Evolutionary conservation across 495 filamentous ascomycete genomes (phyloP), one percentile per base, ranked within the genome.

Genomic region (Platismatia glauca): DNA sequence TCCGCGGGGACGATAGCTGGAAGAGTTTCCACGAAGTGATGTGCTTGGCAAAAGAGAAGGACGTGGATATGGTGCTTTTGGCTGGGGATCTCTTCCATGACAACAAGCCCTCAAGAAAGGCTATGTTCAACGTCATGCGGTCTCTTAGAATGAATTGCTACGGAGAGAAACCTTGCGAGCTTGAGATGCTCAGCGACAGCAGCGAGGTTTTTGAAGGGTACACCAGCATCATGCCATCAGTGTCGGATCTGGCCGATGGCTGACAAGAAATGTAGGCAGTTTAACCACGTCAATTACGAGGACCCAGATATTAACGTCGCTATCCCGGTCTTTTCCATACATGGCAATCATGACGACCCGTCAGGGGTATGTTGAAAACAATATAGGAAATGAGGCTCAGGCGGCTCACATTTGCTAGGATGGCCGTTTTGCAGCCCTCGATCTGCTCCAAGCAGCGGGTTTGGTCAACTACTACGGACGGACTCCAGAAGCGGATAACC

Each of bases 321-420:
- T 16, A 96, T 97, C 53, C 94, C 94, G 0, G 90, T 99, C 39
- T 99, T 99, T 71, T 95, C 91, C 2, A 99, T 99, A 57, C 94
- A 99, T 69, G 94, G 94, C 35, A 99, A 99, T 71, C 94, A 99
- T 75, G 94, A 99, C 70, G 94, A 99, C 73, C 94, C 94, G 1
- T 90, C 90, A 50, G 94, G 95, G 9, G 75, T 78, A 71, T 29
- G 70, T 68, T 44, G 38, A 8, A 20, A 29, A 7, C 11, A 55
- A 7, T 1, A 7, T 20, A 46, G 58, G 52, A 24, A 20, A 57
- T 16, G 27, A 31, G 24, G 38, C 37, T n/a, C 48, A 16, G 20
- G 50, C n/a, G 34, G 60, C 68, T 72, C n/a, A 75, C 41, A 33
- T 15, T 44, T 57, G 18, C 35, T 68, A 82, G 79, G 91, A 96